These are phyloP conservation scores for Papiliotrema laurentii DNA, from an alignment of 1,284 basidiomycete genomes.

Conservation along the genomic window DNA sequence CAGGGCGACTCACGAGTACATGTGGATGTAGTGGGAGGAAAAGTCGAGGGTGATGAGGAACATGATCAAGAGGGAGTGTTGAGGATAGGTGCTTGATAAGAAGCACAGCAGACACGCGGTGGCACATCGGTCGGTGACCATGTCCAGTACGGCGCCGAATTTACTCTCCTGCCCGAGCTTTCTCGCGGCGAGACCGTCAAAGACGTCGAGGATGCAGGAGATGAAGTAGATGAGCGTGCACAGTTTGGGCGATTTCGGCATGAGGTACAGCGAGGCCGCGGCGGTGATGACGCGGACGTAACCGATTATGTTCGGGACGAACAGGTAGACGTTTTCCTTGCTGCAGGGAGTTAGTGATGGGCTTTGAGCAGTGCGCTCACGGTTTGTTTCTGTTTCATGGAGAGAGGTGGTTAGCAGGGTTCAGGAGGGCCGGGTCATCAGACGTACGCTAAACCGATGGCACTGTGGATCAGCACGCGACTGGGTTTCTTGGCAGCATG, in stretches of 20 bases:
- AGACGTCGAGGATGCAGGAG: conserved; percentile 92
- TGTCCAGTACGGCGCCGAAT: conserved; percentile 97
- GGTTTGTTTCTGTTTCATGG: conserved; percentile 29
- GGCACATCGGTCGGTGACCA: conserved; percentile 99
- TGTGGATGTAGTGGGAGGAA: conserved; percentile 98
- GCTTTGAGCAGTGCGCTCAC: conserved; percentile 15
- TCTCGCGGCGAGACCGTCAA: conserved; percentile 92
- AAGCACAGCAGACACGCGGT: conserved; percentile 94
- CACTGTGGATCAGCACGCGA: conserved; percentile 22
- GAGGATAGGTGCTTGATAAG: conserved; percentile 82
- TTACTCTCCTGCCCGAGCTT: conserved; percentile 84
- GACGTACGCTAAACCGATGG: conserved; percentile 44
- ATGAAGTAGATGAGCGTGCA: conserved; percentile 87
- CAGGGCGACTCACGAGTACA: conserved; percentile 76
- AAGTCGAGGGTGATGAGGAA: conserved; percentile 97
- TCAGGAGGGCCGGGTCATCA: neutral
- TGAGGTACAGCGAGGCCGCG: conserved; percentile 82
- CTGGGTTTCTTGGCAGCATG: too few relatives aligned
- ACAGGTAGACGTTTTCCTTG: conserved; percentile 86
- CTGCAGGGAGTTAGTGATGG: conserved; percentile 18
- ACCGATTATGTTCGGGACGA: conserved; percentile 94
- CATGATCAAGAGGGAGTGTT: conserved; percentile 80
- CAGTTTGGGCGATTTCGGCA: conserved; percentile 89
- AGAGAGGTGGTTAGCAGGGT: conserved; percentile 5
- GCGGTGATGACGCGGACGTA: conserved; percentile 90